Percentiles rank a stretch among this genome's conserved stretches.
Evolutionary conservation across 768 basidiomycete species (phyloP).

Genomic region (Boletus pseudo-olivaceus): DNA sequence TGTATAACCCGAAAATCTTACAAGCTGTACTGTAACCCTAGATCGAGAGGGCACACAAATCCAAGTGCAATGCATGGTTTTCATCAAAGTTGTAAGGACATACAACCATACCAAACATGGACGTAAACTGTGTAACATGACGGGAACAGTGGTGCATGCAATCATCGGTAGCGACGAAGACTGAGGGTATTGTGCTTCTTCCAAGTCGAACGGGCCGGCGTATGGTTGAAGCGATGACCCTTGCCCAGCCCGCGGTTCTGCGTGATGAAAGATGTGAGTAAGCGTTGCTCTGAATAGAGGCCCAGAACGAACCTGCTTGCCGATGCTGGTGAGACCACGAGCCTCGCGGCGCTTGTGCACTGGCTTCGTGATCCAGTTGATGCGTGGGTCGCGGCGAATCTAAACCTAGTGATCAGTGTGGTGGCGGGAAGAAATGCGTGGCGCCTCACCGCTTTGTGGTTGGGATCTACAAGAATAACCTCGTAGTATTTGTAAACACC

Average conservation of each 20-base stretch:
- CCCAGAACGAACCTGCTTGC: constrained; percentile 74
- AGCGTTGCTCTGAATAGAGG: neutral
- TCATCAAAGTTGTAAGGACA: constrained; percentile 11
- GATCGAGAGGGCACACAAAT: neutral
- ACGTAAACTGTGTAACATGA: constrained; percentile 16
- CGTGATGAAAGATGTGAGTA: neutral
- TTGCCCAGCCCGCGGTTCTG: constrained; percentile 98
- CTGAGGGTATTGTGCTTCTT: constrained; percentile 98
- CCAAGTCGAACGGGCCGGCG: constrained; percentile 88
- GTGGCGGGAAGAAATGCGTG: neutral
- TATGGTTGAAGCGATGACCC: constrained; percentile 91
- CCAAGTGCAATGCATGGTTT: constrained; percentile 9
- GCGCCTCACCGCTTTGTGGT: constrained; percentile 80
- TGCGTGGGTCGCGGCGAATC: constrained; percentile 94
- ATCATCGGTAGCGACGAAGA: constrained; percentile 81
- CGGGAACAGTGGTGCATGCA: neutral
- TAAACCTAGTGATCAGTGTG: constrained; percentile 29
- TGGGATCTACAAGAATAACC: constrained; percentile 96
- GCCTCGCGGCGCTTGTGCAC: constrained; percentile 99
- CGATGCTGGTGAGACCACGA: constrained; percentile 94
- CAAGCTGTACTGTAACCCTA: neutral
- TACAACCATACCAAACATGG: constrained; percentile 30
- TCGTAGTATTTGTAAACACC: constrained; percentile 99
- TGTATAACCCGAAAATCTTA: neutral
- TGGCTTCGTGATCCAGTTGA: constrained; percentile 98